Conservation (phyloP, 768 basidiomycete species). For the Suillus sp. region DNA sequence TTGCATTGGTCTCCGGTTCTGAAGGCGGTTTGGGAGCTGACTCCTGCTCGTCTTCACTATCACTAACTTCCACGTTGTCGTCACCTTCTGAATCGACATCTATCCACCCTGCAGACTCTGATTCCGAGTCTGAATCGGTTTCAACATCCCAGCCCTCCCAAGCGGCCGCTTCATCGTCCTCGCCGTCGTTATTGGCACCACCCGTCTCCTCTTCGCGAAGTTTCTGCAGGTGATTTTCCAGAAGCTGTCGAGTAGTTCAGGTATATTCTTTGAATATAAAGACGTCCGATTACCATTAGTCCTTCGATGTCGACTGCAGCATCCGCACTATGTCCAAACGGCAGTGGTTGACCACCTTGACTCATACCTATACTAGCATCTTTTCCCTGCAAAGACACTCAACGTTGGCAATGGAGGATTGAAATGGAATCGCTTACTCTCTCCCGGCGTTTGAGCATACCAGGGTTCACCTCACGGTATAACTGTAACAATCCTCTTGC, state of each 20-base stretch:
- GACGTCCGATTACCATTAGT: constrained; percentile 59
- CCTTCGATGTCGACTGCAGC: constrained; percentile 89
- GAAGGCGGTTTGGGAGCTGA: constrained; percentile 7
- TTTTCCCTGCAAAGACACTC: constrained; percentile 66
- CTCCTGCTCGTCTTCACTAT: constrained; percentile 76
- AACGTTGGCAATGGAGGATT: neutral
- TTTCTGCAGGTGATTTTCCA: constrained; percentile 83
- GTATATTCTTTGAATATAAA: neutral
- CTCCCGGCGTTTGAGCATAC: constrained; percentile 86
- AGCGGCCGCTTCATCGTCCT: constrained; percentile 58
- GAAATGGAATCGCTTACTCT: constrained; percentile 49
- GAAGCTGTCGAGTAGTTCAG: constrained; percentile 50
- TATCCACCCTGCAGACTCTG: constrained; percentile 75
- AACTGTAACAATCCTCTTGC: constrained; percentile 85
- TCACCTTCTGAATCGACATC: constrained; percentile 72
- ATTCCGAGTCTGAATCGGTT: constrained; percentile 61
- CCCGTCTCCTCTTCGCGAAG: constrained; percentile 62
- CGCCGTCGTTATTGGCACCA: constrained; percentile 58
- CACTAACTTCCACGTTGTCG: constrained; percentile 73
- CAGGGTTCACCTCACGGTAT: constrained; percentile 95
- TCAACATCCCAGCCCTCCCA: constrained; percentile 93
- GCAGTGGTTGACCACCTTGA: constrained; percentile 64
- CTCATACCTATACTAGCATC: constrained; percentile 78
- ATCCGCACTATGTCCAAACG: constrained; percentile 78
- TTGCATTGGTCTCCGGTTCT: constrained; percentile 27